Evolutionary conservation across 2,329 filamentous ascomycete species (phyloP), one percentile per base, ranked within the genome.

Genomic region (Penicillium griseofulvum): DNA sequence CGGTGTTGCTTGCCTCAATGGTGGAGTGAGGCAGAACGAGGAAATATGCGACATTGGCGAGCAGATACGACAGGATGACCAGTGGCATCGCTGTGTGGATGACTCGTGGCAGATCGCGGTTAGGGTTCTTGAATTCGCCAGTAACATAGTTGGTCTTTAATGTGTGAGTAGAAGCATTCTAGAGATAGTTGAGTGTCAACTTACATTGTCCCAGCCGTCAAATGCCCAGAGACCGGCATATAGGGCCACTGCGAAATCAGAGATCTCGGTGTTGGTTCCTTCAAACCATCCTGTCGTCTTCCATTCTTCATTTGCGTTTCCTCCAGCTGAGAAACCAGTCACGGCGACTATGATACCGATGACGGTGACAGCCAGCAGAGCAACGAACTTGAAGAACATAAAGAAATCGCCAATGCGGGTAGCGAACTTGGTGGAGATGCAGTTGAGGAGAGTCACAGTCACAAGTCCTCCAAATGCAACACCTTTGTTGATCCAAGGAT

Each of bases 191-290:
- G 33, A 29, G 36, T 22, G 3, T 28, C 41, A 46, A 80, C 88
- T 78, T 77, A 94, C 91, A 73, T 99, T 99, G 71, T 99, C 94
- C 94, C 94, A 99, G 29, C 94, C 94, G 71, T 99, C 94, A 75
- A 94, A 99, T 0, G 94, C 94, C 94, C 94, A 99, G 5, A 99
- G 81, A 9, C 94, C 94, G 16, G 91, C 93, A 71, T 99, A 99
- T 44, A 99, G 76, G 0, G 94, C 94, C 44, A 99, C 88, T 3
- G 94, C 94, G 89, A 92, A 97, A 63, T 87, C 87, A 44, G 88
- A 95, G 48, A 89, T 81, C 70, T 92, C 88, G 14, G 80, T 84
- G 60, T 84, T 90, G 5, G 93, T 97, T 54, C 88, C 87, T 52
- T 91, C 87, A 68, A 97, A 97, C 93, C 94, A 97, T 43, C 86